Base-by-base conservation (phyloP, 1,284 basidiomycete genomes). In the Cryptococcus sp. region DNA sequence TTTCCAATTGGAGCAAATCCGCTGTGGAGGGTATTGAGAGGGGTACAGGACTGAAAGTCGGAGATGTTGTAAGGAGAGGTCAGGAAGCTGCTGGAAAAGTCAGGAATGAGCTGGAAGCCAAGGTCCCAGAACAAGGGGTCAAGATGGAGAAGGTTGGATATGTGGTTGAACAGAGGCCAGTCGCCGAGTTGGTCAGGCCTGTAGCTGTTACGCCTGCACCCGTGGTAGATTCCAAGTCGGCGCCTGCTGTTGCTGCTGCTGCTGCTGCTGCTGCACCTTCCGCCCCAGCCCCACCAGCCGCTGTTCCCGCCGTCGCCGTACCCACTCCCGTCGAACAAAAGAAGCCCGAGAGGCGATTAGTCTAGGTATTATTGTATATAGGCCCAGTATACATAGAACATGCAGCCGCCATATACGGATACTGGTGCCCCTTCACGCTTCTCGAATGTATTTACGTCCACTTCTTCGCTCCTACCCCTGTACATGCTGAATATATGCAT, bases 1-100 rank as follows among this genome's bases (percentile, higher is more conserved):
- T 63, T 1, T 54, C 52, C n/a, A 53, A 55, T 3, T 63, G 63
- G 57, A 79, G 83, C 2, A 72, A 76, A 51, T 71, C 66, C 21
- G 76, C 79, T 1, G 78, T 88, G 23, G 80, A 81, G 19, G 78
- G 78, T 50, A 73, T 87, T 7, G 85, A 91, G 76, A 80, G 81
- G 49, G 69, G 75, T 25, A 89, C 88, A 1, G 88, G 88, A 0
- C 67, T 91, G 66, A 86, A 83, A 75, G 64, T 90, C 40, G 76
- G 77, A 41, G 84, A 85, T 64, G 80, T 80, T 1, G 68, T 88
- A 10, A 82, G 83, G 5, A 77, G 69, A 55, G 66, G 61, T 9
- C 55, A 63, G 47, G 59, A 63, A 57, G 70, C 53, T 34, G 61
- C 55, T 19, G 59, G 63, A 22, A 48, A 53, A 49, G 61, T 64